Base-by-base conservation (phyloP, 139 green algal genomes). In the Chlamydomonas sp. region DNA sequence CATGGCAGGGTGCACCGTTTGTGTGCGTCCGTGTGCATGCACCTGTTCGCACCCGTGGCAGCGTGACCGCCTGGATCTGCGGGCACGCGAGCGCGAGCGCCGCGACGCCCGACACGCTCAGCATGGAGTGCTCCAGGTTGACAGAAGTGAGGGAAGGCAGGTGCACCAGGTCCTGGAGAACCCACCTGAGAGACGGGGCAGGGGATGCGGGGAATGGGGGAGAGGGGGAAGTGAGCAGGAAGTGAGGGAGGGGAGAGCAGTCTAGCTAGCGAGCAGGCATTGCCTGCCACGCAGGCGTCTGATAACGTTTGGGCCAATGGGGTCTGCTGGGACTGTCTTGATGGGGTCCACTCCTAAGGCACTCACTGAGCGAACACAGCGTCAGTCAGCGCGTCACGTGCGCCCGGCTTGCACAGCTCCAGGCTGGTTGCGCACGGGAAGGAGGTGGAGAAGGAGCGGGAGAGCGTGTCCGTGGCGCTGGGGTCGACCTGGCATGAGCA, bases 101-200 rank as follows among this genome's bases (percentile, higher is more conserved):
- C 33, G 72, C 64, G 62, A 72, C 20, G 1, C 72, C 72, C 38
- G 72, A 64, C 50, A 77, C 72, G 22, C 37, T 47, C 16, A 77
- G 72, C 65, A 73, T 64, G 16, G 64, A 69, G 65, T 54, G 69
- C 72, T 77, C 72, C 64, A 77, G 37, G 54, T 73, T 73, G 31
- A 73, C 24, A 26, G 33, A 61, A 33, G 72, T 65, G 22, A 77
- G 65, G 37, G 8, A 1, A 33, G 28, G 1, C 50, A 73, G 36
- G 4, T 37, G 54, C 0, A 38, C 61, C 64, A 73, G 34, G 57
- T 73, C 54, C 50, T 77, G 63, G 3, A 58, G n/a, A n/a, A n/a
- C 16, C n/a, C n/a, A n/a, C n/a, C n/a, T n/a, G n/a, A n/a, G 2
- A 28, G 65, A 43, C 20, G 65, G 20, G 10, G 65, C 20, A 35